These are phyloP conservation scores for Brassica balearica DNA, from an alignment of 441 rosid species.

Conservation along the genomic window DNA sequence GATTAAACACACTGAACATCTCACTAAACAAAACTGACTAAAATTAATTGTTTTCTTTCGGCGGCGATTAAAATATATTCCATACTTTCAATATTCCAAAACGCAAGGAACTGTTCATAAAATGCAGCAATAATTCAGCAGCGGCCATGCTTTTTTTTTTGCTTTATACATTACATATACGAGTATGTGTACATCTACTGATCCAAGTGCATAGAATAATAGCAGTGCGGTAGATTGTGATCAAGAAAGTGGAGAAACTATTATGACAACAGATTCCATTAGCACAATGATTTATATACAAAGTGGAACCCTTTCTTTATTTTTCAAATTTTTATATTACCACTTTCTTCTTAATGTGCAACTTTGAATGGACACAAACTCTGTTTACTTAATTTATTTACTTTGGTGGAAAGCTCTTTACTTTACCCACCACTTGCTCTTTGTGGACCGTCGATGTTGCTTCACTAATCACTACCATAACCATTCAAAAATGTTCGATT, in stretches of 20 bases:
- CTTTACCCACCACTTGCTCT: slow-evolving; percentile 31
- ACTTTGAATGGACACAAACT: slow-evolving; percentile 43
- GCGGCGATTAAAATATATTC: not conserved
- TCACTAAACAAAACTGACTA: not conserved
- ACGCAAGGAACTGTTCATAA: slow-evolving; percentile 27
- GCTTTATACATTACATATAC: slow-evolving; percentile 14
- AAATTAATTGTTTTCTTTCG: not conserved
- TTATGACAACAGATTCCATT: slow-evolving; percentile 56
- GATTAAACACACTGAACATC: not conserved
- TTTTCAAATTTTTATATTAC: slow-evolving; percentile 34
- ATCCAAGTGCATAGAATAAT: slow-evolving; percentile 33
- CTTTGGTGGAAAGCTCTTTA: slow-evolving; percentile 35
- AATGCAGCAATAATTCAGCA: slow-evolving; percentile 13
- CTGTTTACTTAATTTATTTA: slow-evolving; percentile 27
- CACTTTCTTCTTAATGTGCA: slow-evolving; percentile 37
- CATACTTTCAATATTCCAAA: not conserved
- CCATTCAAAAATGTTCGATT: not conserved
- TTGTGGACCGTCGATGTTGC: slow-evolving; percentile 39
- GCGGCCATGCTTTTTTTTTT: slow-evolving; percentile 35
- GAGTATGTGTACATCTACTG: slow-evolving; percentile 1
- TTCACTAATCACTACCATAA: slow-evolving; percentile 24
- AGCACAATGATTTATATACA: slow-evolving; percentile 46
- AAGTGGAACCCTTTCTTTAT: slow-evolving; percentile 25
- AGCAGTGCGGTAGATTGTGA: slow-evolving; percentile 35
- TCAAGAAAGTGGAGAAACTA: slow-evolving; percentile 54